A percentile compares a stretch with the other conserved stretches of the same genome.
phyloP scores from a whole-genome alignment of 148 eudicot genomes.

The Vaccinium macrocarpon region DNA sequence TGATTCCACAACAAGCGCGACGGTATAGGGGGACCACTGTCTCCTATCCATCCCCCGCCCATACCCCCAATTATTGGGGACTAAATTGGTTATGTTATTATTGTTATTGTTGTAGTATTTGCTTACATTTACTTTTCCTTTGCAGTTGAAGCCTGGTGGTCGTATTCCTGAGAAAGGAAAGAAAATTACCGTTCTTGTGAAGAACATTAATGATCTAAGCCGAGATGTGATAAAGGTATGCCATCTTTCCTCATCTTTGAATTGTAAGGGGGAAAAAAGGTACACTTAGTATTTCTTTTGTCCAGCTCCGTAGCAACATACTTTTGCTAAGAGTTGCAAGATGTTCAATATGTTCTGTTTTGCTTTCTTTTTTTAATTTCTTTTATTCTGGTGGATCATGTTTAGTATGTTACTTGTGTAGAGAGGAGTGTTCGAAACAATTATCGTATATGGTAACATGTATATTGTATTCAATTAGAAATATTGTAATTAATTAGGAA shows the following conservation, averaged over 20 bases:
- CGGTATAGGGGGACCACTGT: no score
- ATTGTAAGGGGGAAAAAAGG: not conserved
- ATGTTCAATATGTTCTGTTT: not conserved
- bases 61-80: no score
- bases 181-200: slow-evolving; percentile 59
- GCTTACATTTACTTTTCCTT: slow-evolving; percentile 15
- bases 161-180: slow-evolving; percentile 77
- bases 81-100: no score
- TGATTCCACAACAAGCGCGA: no score
- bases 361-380: no score
- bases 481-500: no score
- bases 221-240: slow-evolving; percentile 95
- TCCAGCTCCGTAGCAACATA: not conserved
- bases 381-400: not conserved
- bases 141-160: slow-evolving; percentile 96
- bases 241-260: not conserved
- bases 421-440: not conserved
- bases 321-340: not conserved
- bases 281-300: not conserved
- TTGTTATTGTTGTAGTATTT: not conserved
- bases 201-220: slow-evolving; percentile 65
- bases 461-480: no score
- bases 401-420: not conserved
- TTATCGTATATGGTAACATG: no score
- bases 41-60: no score